Conservation (phyloP, 768 basidiomycete species). For the Russula lepida region DNA sequence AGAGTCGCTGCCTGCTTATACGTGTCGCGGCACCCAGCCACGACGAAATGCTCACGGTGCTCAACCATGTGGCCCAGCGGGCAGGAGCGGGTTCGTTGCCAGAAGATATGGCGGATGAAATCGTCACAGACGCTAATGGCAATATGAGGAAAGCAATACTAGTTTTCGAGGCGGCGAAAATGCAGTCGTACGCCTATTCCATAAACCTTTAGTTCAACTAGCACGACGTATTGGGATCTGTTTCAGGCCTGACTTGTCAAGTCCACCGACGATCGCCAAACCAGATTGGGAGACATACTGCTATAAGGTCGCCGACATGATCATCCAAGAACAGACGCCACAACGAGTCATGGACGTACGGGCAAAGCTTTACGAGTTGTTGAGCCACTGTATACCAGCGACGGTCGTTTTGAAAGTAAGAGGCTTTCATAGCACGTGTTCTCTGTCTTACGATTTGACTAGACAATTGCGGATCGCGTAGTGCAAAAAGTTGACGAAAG, state of each 20-base stretch:
- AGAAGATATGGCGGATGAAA: conserved; percentile 60
- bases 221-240: neutral
- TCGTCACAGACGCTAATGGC: conserved; percentile 74
- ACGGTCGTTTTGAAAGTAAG: conserved; percentile 82
- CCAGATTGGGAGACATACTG: conserved; percentile 99
- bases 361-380: conserved; percentile 86
- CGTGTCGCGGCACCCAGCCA: conserved; percentile 81
- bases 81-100: conserved; percentile 73
- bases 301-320: conserved; percentile 81
- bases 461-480: conserved; percentile 89
- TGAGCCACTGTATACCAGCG: conserved; percentile 96
- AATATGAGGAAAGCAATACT: conserved; percentile 94
- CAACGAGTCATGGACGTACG: conserved; percentile 87
- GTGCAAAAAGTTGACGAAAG: conserved; percentile 84
- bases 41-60: conserved; percentile 65
- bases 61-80: conserved; percentile 70
- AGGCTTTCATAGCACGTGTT: neutral
- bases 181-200: conserved; percentile 71
- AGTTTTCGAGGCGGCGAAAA: conserved; percentile 90
- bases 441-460: conserved; percentile 4
- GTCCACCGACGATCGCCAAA: conserved; percentile 76
- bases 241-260: conserved; percentile 70
- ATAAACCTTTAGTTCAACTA: neutral
- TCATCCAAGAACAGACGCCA: conserved; percentile 84
- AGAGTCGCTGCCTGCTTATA: conserved; percentile 88